phyloP scores from a whole-genome alignment of 495 filamentous ascomycete genomes.

The Bacidia rubella region DNA sequence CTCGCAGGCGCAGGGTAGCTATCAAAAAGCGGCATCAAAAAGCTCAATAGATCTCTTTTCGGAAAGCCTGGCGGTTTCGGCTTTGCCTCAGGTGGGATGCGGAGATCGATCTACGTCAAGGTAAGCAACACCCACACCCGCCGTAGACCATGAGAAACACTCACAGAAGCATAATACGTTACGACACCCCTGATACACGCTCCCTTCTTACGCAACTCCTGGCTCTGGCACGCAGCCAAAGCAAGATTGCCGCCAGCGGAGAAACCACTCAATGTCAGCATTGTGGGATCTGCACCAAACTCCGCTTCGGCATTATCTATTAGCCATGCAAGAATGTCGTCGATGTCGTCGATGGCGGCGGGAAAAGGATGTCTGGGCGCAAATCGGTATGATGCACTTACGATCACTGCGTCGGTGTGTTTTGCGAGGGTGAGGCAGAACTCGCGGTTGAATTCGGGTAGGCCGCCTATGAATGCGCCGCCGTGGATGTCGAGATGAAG shows the following conservation, averaged over 20 bases:
- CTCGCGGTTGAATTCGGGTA: constrained; percentile 18
- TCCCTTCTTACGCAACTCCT: constrained; percentile 5
- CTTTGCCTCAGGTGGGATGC: constrained; percentile 21
- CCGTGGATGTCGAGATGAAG: constrained; percentile 26
- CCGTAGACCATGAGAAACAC: background rate
- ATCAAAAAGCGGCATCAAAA: constrained; percentile 23
- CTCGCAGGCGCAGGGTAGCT: constrained; percentile 18
- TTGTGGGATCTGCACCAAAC: constrained; percentile 18
- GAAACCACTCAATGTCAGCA: constrained; percentile 22
- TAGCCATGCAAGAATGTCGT: constrained; percentile 20
- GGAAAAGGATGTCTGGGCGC: constrained; percentile 7
- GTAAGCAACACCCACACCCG: background rate
- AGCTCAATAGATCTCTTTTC: constrained; percentile 17
- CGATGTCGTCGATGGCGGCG: constrained; percentile 12
- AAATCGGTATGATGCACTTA: constrained; percentile 13
- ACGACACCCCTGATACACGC: background rate
- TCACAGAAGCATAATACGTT: background rate
- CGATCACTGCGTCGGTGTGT: constrained; percentile 23
- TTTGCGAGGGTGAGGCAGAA: constrained; percentile 19
- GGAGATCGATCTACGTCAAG: constrained; percentile 23
- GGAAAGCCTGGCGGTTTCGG: constrained; percentile 21
- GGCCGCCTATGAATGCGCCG: constrained; percentile 25
- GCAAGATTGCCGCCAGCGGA: constrained; percentile 23
- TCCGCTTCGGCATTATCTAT: constrained; percentile 15
- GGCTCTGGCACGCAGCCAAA: constrained; percentile 10